Base-by-base conservation (phyloP, 73 alveolate genomes). In the Paramecium biaurelia region DNA sequence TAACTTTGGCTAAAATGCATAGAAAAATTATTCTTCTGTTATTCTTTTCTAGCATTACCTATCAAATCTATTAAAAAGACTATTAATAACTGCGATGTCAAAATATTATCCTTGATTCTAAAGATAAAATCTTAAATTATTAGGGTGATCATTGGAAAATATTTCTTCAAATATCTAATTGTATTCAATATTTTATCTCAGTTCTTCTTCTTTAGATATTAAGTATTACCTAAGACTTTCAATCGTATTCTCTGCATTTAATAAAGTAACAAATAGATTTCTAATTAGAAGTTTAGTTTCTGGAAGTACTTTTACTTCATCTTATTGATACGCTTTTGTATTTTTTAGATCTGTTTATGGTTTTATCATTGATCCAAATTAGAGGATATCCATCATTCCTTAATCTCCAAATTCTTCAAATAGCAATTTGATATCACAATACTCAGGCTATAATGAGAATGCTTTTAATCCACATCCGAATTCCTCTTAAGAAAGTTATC, bases 321-420 rank as follows among this genome's bases (percentile, higher is more conserved):
- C 86, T 14, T 35, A 0, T 35, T 72, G 2, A 72, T 10, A 15
- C 12, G 38, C 28, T 37, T 32, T 30, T 5, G 37, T 72, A 15
- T 32, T 32, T 14, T 35, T 72, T 4, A 35, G 38, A n/a, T 15
- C 20, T 35, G 53, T 72, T 32, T 35, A 35, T 34, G 86, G 86
- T 11, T 9, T 35, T 34, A 72, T 72, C 86, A 72, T 72, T 7
- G 3, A 0, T 14, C 20, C 63, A 38, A 72, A 72, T 72, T 35
- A 72, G 3, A 18, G 14, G 0, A 30, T 15, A 38, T 72, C 32
- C 63, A 72, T 72, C 18, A 35, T 37, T 11, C 63, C 86, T 15
- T 72, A 35, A 30, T 72, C 0, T 37, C 86, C 86, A 72, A 12
- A 72, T 72, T 72, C 86, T 72, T 72, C 58, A 72, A 72, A 72